These are phyloP conservation scores for Alternaria consortialis DNA, from an alignment of 2,329 filamentous ascomycete species.

Conservation along the genomic window DNA sequence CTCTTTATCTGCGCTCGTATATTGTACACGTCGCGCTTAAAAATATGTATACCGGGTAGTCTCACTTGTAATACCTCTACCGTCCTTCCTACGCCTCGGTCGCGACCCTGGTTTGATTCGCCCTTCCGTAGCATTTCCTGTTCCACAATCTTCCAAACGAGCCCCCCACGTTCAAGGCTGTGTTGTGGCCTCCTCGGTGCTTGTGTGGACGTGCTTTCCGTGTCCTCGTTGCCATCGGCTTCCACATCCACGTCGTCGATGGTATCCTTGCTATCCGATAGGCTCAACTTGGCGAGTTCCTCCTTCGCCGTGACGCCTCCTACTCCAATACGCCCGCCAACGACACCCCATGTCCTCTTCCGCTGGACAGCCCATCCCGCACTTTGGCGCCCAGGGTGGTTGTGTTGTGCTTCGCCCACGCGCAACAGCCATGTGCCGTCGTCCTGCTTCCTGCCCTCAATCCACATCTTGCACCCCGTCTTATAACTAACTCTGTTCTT, in stretches of 20 bases:
- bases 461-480: constrained; percentile 49
- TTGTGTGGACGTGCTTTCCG: neutral
- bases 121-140: constrained; percentile 46
- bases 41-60: constrained; percentile 46
- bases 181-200: constrained; percentile 24
- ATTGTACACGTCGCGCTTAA: constrained; percentile 50
- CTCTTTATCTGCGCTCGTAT: constrained; percentile 48
- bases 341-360: constrained; percentile 47
- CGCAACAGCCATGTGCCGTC: constrained; percentile 43
- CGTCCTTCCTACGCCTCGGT: constrained; percentile 44
- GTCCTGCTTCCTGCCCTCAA: constrained; percentile 45
- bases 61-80: constrained; percentile 41
- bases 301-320: constrained; percentile 46
- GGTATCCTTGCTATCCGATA: constrained; percentile 5
- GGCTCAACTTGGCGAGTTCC: constrained; percentile 26
- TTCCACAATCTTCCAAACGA: constrained; percentile 48
- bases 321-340: constrained; percentile 39
- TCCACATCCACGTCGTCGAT: constrained; percentile 9
- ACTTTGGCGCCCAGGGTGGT: constrained; percentile 40
- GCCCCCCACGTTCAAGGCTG: constrained; percentile 39
- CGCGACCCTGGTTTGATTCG: constrained; percentile 36
- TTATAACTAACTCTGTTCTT: constrained; percentile 48
- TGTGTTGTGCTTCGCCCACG: constrained; percentile 42
- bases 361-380: constrained; percentile 46
- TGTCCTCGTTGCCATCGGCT: constrained; percentile 12